Evolutionary conservation across 305 asterid genomes (phyloP).

Genomic region (Plantago rigida): DNA sequence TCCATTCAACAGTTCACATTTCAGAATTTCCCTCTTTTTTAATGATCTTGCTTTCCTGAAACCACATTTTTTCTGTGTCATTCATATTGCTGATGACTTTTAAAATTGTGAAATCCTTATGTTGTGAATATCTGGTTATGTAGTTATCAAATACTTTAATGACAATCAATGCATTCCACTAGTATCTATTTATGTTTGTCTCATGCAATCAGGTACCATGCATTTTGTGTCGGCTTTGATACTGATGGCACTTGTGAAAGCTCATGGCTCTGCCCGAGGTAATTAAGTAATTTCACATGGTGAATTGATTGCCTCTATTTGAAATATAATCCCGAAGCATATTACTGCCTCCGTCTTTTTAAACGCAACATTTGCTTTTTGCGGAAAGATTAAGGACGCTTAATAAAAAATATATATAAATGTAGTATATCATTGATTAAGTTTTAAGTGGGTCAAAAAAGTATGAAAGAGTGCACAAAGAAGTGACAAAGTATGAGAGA

Average conservation of each 20-base stretch:
- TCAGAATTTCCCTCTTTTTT: background rate
- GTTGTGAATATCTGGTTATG: slow-evolving; percentile 1
- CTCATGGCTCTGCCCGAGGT: slow-evolving; percentile 99
- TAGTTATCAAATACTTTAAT: background rate
- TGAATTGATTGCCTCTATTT: slow-evolving; percentile 2
- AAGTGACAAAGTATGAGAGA: too few species aligned
- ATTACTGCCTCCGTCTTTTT: too few species aligned
- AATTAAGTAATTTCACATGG: slow-evolving; percentile 14
- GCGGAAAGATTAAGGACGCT: too few species aligned
- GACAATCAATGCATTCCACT: too few species aligned
- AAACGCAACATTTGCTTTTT: too few species aligned
- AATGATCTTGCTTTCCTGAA: background rate
- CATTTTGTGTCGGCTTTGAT: slow-evolving; percentile 94
- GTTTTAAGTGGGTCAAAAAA: too few species aligned
- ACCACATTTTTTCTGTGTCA: background rate
- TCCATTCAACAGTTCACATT: slow-evolving; percentile 1
- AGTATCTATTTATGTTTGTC: background rate
- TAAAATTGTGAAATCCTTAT: slow-evolving; percentile 5
- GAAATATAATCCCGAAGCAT: background rate
- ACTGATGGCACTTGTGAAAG: slow-evolving; percentile 74
- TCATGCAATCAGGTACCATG: slow-evolving; percentile 69
- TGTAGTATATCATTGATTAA: too few species aligned
- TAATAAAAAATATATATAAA: too few species aligned
- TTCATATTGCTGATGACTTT: too few species aligned
- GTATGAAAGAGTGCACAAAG: too few species aligned